These are phyloP conservation scores for Singerocomus inundabilis DNA, from an alignment of 1,284 basidiomycete genomes.

Conservation along the genomic window DNA sequence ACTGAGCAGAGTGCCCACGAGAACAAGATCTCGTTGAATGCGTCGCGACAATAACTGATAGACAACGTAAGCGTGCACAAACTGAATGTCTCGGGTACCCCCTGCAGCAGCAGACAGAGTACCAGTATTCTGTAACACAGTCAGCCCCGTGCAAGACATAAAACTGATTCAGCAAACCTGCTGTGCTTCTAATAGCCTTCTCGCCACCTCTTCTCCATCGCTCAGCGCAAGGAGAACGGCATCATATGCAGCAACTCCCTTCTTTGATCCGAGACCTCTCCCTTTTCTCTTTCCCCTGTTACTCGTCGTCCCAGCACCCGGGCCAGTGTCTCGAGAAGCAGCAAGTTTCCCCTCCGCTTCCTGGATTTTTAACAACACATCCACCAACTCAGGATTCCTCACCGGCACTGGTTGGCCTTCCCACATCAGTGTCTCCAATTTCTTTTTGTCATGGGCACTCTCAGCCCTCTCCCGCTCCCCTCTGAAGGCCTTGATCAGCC, in stretches of 20 bases:
- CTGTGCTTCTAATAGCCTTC: conserved; percentile 77
- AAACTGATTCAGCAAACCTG: conserved; percentile 47
- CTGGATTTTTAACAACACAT: conserved; percentile 82
- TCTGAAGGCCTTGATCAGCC: conserved; percentile 53
- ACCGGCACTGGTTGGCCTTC: conserved; percentile 84
- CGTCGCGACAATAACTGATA: conserved; percentile 85
- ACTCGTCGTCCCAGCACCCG: conserved; percentile 21
- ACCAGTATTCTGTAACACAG: conserved; percentile 18
- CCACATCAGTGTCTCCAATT: conserved; percentile 68
- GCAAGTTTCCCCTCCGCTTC: conserved; percentile 64
- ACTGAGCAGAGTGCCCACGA: conserved; percentile 63
- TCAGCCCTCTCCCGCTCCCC: conserved; percentile 40
- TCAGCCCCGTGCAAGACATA: conserved; percentile 6
- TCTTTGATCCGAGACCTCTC: conserved; percentile 56
- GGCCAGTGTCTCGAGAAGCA: conserved; percentile 28
- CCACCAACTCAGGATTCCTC: conserved; percentile 89
- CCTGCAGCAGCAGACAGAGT: conserved; percentile 30
- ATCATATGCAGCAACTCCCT: conserved; percentile 80
- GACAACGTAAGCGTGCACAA: conserved; percentile 83
- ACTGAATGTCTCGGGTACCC: conserved; percentile 69
- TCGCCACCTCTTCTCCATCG: conserved; percentile 82
- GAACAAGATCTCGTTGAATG: conserved; percentile 84
- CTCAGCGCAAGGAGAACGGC: conserved; percentile 78
- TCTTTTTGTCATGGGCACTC: conserved; percentile 48
- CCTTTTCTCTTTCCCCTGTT: conserved; percentile 38